These are phyloP conservation scores for Mycena rebaudengoi DNA, from an alignment of 768 basidiomycete species.

Conservation along the genomic window DNA sequence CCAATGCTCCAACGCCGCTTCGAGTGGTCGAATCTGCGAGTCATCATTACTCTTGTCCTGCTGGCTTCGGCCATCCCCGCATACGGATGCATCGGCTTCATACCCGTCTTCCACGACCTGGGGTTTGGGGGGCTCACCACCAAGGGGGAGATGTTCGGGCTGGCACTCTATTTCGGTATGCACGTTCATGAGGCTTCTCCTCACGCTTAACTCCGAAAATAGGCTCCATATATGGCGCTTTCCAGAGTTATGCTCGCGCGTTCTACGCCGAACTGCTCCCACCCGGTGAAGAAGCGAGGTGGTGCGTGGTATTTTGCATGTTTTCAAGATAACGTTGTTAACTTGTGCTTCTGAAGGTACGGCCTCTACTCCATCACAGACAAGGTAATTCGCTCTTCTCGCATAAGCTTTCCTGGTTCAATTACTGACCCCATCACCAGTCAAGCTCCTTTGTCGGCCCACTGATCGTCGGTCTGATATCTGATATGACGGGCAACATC, in stretches of 20 bases:
- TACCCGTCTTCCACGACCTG: constrained; percentile 56
- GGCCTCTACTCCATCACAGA: constrained; percentile 91
- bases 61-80: constrained; percentile 73
- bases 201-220: too few relatives aligned
- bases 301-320: constrained; percentile 55
- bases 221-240: constrained; percentile 86
- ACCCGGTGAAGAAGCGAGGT: constrained; percentile 87
- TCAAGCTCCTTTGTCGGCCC: constrained; percentile 94
- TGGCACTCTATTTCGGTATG: constrained; percentile 84
- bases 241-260: constrained; percentile 89
- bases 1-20: constrained; percentile 74
- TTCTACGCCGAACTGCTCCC: constrained; percentile 90
- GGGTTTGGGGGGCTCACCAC: constrained; percentile 81
- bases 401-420: constrained; percentile 2
- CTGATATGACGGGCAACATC: constrained; percentile 91
- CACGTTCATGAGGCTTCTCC: too few relatives aligned
- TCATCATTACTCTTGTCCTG: constrained; percentile 73
- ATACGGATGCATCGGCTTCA: constrained; percentile 87
- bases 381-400: constrained; percentile 58
- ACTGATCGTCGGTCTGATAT: constrained; percentile 85
- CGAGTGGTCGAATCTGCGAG: constrained; percentile 70
- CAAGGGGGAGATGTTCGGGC: constrained; percentile 83
- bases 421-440: constrained; percentile 44
- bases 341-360: constrained; percentile 47
- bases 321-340: background rate